Evolutionary conservation across 352 stramenopile species (phyloP).

Genomic region (Phytophthora litchii): DNA sequence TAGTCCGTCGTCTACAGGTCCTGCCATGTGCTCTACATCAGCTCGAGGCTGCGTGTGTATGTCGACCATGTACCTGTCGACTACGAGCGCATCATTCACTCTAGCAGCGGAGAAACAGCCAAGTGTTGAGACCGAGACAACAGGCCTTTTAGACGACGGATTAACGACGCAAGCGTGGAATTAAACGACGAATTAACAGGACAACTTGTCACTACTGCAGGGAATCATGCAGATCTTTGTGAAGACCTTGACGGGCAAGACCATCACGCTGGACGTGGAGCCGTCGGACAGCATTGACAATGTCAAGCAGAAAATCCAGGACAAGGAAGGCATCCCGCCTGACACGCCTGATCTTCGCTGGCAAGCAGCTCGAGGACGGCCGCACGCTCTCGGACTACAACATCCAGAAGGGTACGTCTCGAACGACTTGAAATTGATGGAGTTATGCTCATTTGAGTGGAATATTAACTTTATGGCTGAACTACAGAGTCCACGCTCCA

Average conservation of each 20-base stretch:
- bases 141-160: constrained; percentile 11
- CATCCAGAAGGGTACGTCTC: constrained; percentile 87
- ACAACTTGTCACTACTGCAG: constrained; percentile 13
- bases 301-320: constrained; percentile 99
- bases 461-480: constrained; percentile 8
- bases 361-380: constrained; percentile 99
- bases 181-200: constrained; percentile 9
- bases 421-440: neutral
- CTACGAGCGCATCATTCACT: neutral
- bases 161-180: constrained; percentile 1
- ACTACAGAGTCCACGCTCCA: constrained; percentile 94
- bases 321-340: constrained; percentile 99
- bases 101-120: constrained; percentile 14
- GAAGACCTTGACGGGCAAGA: constrained; percentile 98
- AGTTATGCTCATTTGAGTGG: neutral
- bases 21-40: neutral
- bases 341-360: constrained; percentile 99
- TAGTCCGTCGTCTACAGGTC: constrained; percentile 11
- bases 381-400: constrained; percentile 95
- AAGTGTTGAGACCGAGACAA: constrained; percentile 9
- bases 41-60: neutral
- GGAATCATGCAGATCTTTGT: constrained; percentile 97
- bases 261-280: constrained; percentile 97
- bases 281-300: constrained; percentile 98
- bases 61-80: neutral